These are phyloP conservation scores for Alisma plantagoaquatica DNA, from an alignment of 106 monocot species.

Conservation along the genomic window DNA sequence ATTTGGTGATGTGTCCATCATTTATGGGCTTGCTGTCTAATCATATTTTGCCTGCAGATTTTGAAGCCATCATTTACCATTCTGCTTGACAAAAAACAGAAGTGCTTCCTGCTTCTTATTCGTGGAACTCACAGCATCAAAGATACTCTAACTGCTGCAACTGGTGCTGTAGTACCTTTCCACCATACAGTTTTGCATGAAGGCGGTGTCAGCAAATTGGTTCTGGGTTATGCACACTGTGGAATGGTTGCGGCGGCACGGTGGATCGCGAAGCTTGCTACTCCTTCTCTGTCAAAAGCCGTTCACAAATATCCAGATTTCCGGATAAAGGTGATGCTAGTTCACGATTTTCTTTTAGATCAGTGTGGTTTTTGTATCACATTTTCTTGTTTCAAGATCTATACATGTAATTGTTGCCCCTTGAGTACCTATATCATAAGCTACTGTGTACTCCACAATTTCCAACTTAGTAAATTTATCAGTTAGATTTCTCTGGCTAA, in stretches of 20 bases:
- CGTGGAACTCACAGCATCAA: constrained; percentile 96
- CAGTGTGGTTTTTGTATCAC: no score
- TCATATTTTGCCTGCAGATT: constrained; percentile 41
- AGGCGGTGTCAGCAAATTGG: constrained; percentile 74
- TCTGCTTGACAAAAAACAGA: constrained; percentile 51
- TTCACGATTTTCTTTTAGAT: no score
- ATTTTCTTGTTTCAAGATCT: no score
- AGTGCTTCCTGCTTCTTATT: constrained; percentile 72
- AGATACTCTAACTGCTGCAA: constrained; percentile 93
- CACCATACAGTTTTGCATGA: constrained; percentile 83
- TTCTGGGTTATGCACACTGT: constrained; percentile 95
- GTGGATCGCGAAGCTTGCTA: constrained; percentile 92
- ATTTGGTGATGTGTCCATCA: no score
- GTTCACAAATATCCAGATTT: constrained; percentile 61
- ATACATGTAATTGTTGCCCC: no score
- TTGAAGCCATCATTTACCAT: constrained; percentile 95
- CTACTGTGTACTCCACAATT: no score
- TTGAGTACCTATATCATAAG: no score
- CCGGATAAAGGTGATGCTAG: constrained; percentile 60
- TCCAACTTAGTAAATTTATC: no score
- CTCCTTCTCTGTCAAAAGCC: constrained; percentile 73
- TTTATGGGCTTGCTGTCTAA: no score
- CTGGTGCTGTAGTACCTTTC: constrained; percentile 87
- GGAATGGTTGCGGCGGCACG: constrained; percentile 98
- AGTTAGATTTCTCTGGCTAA: no score